Percentiles rank a stretch among this genome's conserved stretches.
Conservation (phyloP, 805 yeast species). For the Kuraishia borneana region DNA sequence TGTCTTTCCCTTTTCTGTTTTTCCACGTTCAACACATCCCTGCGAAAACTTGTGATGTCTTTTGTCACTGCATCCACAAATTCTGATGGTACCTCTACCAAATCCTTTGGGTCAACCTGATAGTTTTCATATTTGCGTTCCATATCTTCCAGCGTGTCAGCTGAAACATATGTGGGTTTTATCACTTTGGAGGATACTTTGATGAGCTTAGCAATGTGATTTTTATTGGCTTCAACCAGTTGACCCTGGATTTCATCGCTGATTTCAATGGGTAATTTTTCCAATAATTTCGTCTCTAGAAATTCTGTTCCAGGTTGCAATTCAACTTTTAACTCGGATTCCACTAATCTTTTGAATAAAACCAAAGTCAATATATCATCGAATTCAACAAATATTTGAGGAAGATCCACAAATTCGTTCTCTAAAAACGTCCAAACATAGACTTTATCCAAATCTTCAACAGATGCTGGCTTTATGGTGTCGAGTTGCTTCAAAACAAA, state of each 20-base stretch:
- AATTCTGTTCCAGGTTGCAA: background rate
- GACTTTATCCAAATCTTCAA: constrained; percentile 1
- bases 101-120: constrained; percentile 44
- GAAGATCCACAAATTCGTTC: constrained; percentile 8
- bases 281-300: background rate
- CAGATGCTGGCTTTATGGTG: background rate
- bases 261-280: background rate
- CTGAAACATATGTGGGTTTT: constrained; percentile 3
- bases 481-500: constrained; percentile 4
- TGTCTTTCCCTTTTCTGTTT: constrained; percentile 38
- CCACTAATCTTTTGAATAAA: constrained; percentile 9
- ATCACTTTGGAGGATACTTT: background rate
- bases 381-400: constrained; percentile 14
- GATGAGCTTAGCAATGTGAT: background rate
- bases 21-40: constrained; percentile 41
- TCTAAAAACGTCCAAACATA: constrained; percentile 15
- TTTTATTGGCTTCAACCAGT: background rate
- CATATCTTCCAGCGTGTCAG: constrained; percentile 7
- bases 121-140: constrained; percentile 18
- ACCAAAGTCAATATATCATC: constrained; percentile 14
- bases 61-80: constrained; percentile 39
- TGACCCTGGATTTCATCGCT: constrained; percentile 3
- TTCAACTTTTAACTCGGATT: constrained; percentile 1
- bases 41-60: constrained; percentile 45
- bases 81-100: constrained; percentile 44